Percentiles rank a stretch among this genome's conserved stretches.
These are phyloP conservation scores for Gaeumannomyces tritici DNA, from an alignment of 2,329 filamentous ascomycete genomes.

Conservation along the genomic window DNA sequence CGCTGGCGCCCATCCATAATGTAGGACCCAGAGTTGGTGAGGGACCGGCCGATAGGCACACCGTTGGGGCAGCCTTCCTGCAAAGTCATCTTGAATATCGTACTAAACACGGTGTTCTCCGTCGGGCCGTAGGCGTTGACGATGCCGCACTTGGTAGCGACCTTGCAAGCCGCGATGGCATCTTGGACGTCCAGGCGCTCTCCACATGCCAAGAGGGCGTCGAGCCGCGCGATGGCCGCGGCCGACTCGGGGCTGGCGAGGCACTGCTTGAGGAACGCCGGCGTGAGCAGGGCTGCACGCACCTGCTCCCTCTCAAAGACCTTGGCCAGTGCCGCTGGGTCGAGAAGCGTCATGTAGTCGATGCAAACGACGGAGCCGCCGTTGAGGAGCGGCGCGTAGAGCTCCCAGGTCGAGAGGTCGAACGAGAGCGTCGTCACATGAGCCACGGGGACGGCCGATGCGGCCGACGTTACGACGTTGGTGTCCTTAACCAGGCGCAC, in stretches of 20 bases:
- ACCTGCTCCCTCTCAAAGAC: neutral
- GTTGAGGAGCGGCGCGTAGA: neutral
- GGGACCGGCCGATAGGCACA: neutral
- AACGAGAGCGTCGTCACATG: neutral
- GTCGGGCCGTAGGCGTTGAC: neutral
- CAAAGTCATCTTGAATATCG: neutral
- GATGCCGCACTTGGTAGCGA: neutral
- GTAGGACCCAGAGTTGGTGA: slow-evolving; percentile 18
- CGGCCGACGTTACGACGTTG: neutral
- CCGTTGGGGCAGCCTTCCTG: neutral
- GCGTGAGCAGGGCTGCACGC: neutral
- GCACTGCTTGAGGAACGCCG: neutral
- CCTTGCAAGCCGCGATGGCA: neutral
- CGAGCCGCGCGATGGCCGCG: neutral
- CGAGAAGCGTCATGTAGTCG: neutral
- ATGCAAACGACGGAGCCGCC: neutral
- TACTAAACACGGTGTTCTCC: slow-evolving; percentile 2
- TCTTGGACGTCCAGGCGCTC: neutral
- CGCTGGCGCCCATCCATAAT: slow-evolving; percentile 25
- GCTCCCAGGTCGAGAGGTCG: neutral
- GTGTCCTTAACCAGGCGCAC: neutral
- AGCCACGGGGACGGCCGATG: neutral
- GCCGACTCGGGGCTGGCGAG: neutral
- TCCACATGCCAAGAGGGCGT: neutral
- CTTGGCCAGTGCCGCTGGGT: neutral